Conservation (phyloP, 1,139 yeast species). For the Blastobotrys serpentis region DNA sequence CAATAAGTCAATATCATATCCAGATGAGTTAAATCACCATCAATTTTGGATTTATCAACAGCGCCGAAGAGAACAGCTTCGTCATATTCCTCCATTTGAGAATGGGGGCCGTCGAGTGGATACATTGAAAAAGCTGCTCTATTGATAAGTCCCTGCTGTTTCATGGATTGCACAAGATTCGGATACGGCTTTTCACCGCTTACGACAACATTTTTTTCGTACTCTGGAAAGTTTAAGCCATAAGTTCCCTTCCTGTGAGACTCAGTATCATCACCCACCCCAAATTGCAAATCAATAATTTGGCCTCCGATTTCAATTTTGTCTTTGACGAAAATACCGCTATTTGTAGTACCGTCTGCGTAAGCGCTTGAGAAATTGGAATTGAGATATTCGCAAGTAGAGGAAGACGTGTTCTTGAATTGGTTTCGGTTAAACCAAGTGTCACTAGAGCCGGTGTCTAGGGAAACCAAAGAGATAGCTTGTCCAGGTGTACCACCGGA, state of each 20-base stretch:
- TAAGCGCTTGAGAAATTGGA: slow-evolving; percentile 24
- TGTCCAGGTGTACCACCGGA: slow-evolving; percentile 32
- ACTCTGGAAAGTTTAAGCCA: slow-evolving; percentile 2
- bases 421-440: slow-evolving; percentile 40
- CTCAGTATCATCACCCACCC: neutral
- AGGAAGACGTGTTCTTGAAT: slow-evolving; percentile 16
- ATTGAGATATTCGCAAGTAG: slow-evolving; percentile 17
- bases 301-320: slow-evolving; percentile 31
- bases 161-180: slow-evolving; percentile 1
- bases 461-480: slow-evolving; percentile 19
- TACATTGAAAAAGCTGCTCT: slow-evolving; percentile 12
- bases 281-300: neutral
- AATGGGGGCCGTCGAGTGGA: neutral
- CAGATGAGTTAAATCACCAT: slow-evolving; percentile 1
- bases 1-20: neutral
- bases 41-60: slow-evolving; percentile 8
- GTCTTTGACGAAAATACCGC: slow-evolving; percentile 52
- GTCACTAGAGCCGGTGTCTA: slow-evolving; percentile 52
- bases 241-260: slow-evolving; percentile 3
- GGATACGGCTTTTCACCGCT: neutral
- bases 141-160: slow-evolving; percentile 9
- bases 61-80: slow-evolving; percentile 9
- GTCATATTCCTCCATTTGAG: neutral
- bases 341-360: slow-evolving; percentile 35
- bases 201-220: neutral